These are phyloP conservation scores for Crithidia sp. DNA, from an alignment of 208 protist species.

Conservation along the genomic window DNA sequence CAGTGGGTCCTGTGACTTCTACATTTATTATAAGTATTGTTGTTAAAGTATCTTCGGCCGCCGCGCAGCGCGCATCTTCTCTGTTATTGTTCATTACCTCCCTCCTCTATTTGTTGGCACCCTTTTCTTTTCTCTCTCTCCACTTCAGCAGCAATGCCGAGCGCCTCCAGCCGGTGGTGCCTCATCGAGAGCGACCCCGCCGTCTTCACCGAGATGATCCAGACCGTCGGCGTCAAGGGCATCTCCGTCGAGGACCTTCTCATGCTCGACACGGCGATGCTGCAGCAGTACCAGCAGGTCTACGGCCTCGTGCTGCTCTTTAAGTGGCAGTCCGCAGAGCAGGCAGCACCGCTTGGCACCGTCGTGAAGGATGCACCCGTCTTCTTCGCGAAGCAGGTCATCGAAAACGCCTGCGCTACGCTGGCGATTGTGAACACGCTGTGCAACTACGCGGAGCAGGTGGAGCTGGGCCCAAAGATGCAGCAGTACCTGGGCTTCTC, in stretches of 20 bases:
- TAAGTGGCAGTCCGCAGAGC: constrained; percentile 85
- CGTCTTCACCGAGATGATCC: constrained; percentile 97
- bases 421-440: constrained; percentile 98
- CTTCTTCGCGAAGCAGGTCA: constrained; percentile 97
- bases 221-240: constrained; percentile 93
- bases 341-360: constrained; percentile 33
- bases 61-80: too few species aligned
- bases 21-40: too few species aligned
- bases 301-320: constrained; percentile 98
- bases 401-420: constrained; percentile 98
- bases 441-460: constrained; percentile 85
- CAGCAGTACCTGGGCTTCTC: constrained; percentile 84
- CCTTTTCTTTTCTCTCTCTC: constrained; percentile 11
- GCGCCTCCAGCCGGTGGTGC: constrained; percentile 83
- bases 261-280: constrained; percentile 79
- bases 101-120: constrained; percentile 14
- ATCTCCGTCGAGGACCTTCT: constrained; percentile 97
- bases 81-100: background rate
- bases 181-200: constrained; percentile 97
- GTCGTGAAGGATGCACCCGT: constrained; percentile 60
- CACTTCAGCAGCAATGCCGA: constrained; percentile 16
- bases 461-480: constrained; percentile 93
- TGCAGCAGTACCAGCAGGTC: constrained; percentile 66
- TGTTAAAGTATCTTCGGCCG: too few species aligned
- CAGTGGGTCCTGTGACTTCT: too few species aligned